Evolutionary conservation across 2,329 filamentous ascomycete genomes (phyloP).

Genomic region (Paecilomyces dactylethromorphus): DNA sequence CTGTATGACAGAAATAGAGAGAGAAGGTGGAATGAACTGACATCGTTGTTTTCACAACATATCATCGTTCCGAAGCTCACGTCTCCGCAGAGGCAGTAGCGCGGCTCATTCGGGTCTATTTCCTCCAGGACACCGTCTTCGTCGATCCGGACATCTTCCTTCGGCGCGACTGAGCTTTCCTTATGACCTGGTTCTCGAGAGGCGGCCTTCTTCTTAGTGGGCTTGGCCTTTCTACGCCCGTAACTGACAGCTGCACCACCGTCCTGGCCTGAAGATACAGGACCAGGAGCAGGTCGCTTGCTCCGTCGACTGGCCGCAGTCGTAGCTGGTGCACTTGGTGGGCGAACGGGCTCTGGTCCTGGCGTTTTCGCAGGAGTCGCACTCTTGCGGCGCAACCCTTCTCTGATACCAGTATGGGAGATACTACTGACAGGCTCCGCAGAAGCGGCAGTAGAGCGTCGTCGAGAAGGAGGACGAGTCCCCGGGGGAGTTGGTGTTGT

Average conservation of each 20-base stretch:
- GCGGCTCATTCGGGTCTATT: constrained; percentile 56
- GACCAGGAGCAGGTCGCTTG: constrained; percentile 55
- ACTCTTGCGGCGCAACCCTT: constrained; percentile 35
- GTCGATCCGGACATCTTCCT: constrained; percentile 37
- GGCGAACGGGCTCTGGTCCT: constrained; percentile 35
- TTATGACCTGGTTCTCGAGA: constrained; percentile 32
- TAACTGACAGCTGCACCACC: constrained; percentile 57
- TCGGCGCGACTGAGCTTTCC: constrained; percentile 16
- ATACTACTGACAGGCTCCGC: constrained; percentile 16
- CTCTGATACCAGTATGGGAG: constrained; percentile 16
- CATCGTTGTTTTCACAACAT: constrained; percentile 56
- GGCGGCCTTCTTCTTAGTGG: constrained; percentile 33
- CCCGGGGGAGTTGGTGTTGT: constrained; percentile 25
- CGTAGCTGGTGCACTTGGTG: constrained; percentile 22
- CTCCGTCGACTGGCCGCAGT: constrained; percentile 40
- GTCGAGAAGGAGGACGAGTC: constrained; percentile 27
- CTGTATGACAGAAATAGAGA: not conserved
- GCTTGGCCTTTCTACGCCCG: constrained; percentile 52
- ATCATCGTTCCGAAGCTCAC: constrained; percentile 62
- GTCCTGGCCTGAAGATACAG: constrained; percentile 51
- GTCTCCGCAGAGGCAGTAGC: constrained; percentile 60
- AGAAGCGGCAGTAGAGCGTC: constrained; percentile 20
- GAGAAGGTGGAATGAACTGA: constrained; percentile 22
- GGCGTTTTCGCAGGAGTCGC: constrained; percentile 35
- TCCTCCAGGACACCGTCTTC: constrained; percentile 43